These are phyloP conservation scores for Tetracentron sinense DNA, from an alignment of 164 flowering plant species.

Conservation along the genomic window DNA sequence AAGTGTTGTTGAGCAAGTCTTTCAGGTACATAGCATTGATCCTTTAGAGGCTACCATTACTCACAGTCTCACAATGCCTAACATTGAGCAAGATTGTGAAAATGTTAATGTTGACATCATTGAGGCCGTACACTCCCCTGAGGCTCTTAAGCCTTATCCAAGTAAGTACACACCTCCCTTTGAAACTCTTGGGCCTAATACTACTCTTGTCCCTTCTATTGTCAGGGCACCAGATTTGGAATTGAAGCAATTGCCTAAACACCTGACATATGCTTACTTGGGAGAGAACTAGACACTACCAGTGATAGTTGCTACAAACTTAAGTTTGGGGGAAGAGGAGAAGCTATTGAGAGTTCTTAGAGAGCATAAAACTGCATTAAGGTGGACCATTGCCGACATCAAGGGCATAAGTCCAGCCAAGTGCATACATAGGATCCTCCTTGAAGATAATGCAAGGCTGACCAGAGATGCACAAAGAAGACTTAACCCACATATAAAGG, in stretches of 20 bases:
- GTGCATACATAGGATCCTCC: conserved; percentile 8
- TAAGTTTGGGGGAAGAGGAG: background rate
- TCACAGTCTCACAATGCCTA: background rate
- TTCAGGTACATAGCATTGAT: background rate
- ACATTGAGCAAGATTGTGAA: background rate
- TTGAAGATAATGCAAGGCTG: conserved; percentile 4
- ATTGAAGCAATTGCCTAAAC: background rate
- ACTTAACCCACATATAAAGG: conserved; percentile 13
- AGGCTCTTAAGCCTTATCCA: background rate
- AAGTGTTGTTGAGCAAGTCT: background rate
- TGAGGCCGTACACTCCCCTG: background rate
- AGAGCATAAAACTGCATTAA: background rate
- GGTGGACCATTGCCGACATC: conserved; percentile 13
- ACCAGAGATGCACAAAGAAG: conserved; percentile 3
- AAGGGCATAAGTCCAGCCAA: conserved; percentile 11
- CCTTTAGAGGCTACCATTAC: background rate
- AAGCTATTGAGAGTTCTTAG: background rate
- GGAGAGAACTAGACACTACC: conserved; percentile 5
- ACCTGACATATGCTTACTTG: conserved; percentile 3
- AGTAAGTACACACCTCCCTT: background rate
- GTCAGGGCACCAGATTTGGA: background rate
- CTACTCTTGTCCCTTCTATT: background rate
- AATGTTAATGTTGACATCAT: background rate
- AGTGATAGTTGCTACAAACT: background rate
- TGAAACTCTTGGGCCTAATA: background rate